A percentile compares a stretch with the other conserved stretches of the same genome.
phyloP scores from a whole-genome alignment of 345 rosid species.

The Melaleuca alternifolia region DNA sequence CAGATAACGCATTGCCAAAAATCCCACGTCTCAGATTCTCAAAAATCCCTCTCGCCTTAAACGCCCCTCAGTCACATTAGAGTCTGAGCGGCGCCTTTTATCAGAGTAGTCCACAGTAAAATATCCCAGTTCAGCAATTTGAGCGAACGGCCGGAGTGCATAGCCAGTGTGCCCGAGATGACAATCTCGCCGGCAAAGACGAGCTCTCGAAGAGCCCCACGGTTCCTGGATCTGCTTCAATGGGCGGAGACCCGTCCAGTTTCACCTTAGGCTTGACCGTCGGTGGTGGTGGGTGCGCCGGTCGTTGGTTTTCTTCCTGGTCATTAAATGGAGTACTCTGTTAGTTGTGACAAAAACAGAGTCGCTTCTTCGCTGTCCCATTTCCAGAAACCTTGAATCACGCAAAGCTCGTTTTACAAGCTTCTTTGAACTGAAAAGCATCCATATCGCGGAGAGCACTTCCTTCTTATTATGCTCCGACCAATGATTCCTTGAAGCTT shows the following conservation, averaged over 20 bases:
- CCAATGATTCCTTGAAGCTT: background rate
- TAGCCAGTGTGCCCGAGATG: conserved; percentile 26
- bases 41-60: background rate
- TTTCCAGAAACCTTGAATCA: background rate
- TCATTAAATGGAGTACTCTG: background rate
- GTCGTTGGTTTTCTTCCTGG: conserved; percentile 3
- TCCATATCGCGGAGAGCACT: background rate
- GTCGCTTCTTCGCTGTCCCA: background rate
- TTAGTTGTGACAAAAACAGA: background rate
- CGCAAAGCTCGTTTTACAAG: background rate
- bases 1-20: background rate
- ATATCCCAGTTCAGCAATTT: conserved; percentile 37
- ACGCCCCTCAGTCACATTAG: conserved; percentile 1
- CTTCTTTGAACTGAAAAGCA: background rate
- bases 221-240: conserved; percentile 51
- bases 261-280: background rate
- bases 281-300: background rate
- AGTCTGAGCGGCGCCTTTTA: conserved; percentile 40
- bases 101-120: conserved; percentile 53
- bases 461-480: background rate
- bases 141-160: conserved; percentile 32
- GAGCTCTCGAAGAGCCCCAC: conserved; percentile 30
- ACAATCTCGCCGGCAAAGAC: conserved; percentile 30
- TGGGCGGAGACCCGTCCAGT: conserved; percentile 30
- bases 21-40: background rate